Percentiles rank a stretch among this genome's conserved stretches.
Evolutionary conservation across 192 early-diverging fungal genomes (phyloP).

Genomic region (Umbelopsis sp.): DNA sequence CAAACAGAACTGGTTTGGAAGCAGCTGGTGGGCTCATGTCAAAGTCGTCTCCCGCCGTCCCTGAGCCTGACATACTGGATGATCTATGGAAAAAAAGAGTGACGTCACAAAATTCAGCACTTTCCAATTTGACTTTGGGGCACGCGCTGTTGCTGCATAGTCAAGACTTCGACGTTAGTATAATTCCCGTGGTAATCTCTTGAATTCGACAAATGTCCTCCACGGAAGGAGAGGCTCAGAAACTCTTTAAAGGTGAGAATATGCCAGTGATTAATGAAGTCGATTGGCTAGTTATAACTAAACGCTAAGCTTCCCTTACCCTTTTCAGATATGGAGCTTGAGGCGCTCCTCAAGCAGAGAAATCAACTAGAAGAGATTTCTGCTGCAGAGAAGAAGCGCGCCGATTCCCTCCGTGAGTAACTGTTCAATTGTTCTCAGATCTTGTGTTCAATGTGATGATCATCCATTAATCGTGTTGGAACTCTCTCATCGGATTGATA

Average conservation of each 20-base stretch:
- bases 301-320: not conserved
- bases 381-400: conserved; percentile 12
- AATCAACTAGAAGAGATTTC: conserved; percentile 17
- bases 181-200: not conserved
- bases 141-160: not conserved
- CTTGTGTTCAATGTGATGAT: not conserved
- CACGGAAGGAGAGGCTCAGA: conserved; percentile 19
- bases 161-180: not conserved
- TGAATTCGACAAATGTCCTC: conserved; percentile 2
- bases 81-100: not conserved
- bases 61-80: too few relatives aligned
- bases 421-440: not conserved
- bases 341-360: conserved; percentile 12
- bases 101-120: not conserved
- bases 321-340: conserved; percentile 4
- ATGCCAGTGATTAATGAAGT: not conserved
- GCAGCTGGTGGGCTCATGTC: not conserved
- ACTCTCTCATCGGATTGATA: not conserved
- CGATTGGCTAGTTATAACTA: not conserved
- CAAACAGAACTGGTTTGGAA: conserved; percentile 4
- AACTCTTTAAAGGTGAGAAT: conserved; percentile 6
- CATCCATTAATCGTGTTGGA: not conserved
- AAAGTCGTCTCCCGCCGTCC: not conserved
- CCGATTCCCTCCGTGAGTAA: conserved; percentile 13
- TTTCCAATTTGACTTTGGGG: not conserved